Percentiles rank a stretch among this genome's conserved stretches.
phyloP scores from a whole-genome alignment of 2,329 filamentous ascomycete genomes.

The Chaetomium sp. region DNA sequence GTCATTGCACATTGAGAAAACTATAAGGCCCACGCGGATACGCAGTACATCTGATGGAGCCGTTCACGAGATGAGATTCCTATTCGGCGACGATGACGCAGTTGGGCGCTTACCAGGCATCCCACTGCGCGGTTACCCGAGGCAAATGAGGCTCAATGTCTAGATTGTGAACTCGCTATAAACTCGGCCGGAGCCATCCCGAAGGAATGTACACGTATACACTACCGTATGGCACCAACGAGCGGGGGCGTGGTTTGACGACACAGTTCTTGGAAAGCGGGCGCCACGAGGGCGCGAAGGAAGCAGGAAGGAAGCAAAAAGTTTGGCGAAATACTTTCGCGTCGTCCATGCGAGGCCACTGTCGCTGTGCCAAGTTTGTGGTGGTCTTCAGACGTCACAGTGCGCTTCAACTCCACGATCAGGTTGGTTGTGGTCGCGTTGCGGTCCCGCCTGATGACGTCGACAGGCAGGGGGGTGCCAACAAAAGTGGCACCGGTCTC shows the following conservation, averaged over 20 bases:
- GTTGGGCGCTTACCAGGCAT: not conserved
- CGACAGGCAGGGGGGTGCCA: not conserved
- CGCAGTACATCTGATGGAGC: not conserved
- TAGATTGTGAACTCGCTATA: not conserved
- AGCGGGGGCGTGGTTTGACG: no score
- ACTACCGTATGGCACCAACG: not conserved
- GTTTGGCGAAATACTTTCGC: not conserved
- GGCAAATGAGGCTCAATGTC: no score
- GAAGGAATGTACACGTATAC: not conserved
- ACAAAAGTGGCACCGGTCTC: not conserved
- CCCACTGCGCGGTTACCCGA: no score
- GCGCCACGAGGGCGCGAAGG: not conserved
- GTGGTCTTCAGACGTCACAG: constrained; percentile 14
- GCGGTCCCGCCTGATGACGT: constrained; percentile 20
- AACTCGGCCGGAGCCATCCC: not conserved
- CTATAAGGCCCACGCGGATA: no score
- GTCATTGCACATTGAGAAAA: no score
- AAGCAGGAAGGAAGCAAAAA: not conserved
- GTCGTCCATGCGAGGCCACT: not conserved
- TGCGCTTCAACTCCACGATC: constrained; percentile 1
- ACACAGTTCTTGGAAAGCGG: not conserved
- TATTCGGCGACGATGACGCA: constrained; percentile 8
- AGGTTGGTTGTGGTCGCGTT: not conserved
- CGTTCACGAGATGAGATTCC: not conserved
- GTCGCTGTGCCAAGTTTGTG: constrained; percentile 12